Conservation (phyloP, 371 early-diverging fungal species). For the Ordospora pajunii region DNA sequence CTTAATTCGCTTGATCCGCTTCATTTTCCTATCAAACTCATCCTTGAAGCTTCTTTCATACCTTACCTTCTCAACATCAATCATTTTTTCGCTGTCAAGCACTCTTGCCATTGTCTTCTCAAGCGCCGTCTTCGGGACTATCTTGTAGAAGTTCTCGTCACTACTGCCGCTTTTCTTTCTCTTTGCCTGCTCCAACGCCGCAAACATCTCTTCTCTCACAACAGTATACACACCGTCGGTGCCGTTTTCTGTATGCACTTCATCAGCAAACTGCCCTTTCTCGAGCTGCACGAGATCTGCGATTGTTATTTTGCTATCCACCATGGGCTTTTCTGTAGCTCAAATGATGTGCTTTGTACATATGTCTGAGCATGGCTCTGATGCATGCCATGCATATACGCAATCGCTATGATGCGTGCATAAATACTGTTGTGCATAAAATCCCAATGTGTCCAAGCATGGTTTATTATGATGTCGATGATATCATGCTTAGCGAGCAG, state of each 20-base stretch:
- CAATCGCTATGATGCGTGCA: too few relatives aligned
- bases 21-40: constrained; percentile 53
- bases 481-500: constrained; percentile 12
- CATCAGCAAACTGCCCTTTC: not conserved
- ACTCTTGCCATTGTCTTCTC: constrained; percentile 38
- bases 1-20: constrained; percentile 57
- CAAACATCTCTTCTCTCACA: not conserved
- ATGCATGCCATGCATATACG: not conserved
- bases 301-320: not conserved
- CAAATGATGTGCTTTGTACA: too few relatives aligned
- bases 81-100: constrained; percentile 1
- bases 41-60: constrained; percentile 21
- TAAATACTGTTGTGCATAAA: too few relatives aligned
- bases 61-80: constrained; percentile 11
- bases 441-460: not conserved
- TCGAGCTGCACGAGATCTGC: constrained; percentile 5
- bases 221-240: not conserved
- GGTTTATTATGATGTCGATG: constrained; percentile 18
- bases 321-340: not conserved
- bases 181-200: not conserved
- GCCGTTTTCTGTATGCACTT: not conserved
- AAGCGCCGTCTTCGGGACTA: constrained; percentile 32
- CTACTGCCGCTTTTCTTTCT: not conserved
- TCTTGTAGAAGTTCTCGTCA: constrained; percentile 10
- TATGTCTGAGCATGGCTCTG: not conserved